Conservation (phyloP, 306 rosid genomes). For the Quercus mongolica region DNA sequence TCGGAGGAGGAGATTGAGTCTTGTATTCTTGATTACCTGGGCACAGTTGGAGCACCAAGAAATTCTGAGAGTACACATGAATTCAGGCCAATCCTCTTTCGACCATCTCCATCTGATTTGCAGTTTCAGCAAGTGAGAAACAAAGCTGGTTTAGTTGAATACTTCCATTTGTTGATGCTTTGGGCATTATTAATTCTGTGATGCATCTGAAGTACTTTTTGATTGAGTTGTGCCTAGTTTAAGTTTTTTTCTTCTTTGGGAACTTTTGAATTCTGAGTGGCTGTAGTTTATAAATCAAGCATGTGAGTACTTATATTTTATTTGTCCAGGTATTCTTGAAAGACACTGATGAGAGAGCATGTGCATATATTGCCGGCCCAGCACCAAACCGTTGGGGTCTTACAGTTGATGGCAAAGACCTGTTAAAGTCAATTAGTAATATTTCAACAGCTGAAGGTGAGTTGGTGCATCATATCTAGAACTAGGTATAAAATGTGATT, state of each 20-base stretch:
- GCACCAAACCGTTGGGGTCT: conserved; percentile 99
- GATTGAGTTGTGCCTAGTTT: neutral
- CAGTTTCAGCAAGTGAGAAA: conserved; percentile 88
- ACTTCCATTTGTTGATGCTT: neutral
- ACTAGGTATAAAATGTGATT: neutral
- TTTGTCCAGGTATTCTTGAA: conserved; percentile 76
- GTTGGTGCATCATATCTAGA: conserved; percentile 25
- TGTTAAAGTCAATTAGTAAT: conserved; percentile 49
- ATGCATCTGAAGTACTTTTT: neutral
- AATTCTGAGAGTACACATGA: conserved; percentile 29
- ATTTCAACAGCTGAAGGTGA: conserved; percentile 48
- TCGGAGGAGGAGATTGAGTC: conserved; percentile 86
- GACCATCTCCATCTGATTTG: conserved; percentile 64
- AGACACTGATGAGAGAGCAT: conserved; percentile 98
- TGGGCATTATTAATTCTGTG: neutral
- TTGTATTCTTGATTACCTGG: conserved; percentile 93
- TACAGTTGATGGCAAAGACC: conserved; percentile 72
- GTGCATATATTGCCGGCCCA: conserved; percentile 98
- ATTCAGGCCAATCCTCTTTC: conserved; percentile 62
- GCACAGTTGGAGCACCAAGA: conserved; percentile 66
- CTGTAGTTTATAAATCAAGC: conserved; percentile 1
- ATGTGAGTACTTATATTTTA: conserved; percentile 18
- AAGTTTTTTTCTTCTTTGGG: neutral
- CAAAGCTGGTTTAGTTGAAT: conserved; percentile 19
- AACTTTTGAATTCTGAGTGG: neutral